Conservation (phyloP, 2,329 filamentous ascomycete genomes). For the Colletotrichum euphorbiae region DNA sequence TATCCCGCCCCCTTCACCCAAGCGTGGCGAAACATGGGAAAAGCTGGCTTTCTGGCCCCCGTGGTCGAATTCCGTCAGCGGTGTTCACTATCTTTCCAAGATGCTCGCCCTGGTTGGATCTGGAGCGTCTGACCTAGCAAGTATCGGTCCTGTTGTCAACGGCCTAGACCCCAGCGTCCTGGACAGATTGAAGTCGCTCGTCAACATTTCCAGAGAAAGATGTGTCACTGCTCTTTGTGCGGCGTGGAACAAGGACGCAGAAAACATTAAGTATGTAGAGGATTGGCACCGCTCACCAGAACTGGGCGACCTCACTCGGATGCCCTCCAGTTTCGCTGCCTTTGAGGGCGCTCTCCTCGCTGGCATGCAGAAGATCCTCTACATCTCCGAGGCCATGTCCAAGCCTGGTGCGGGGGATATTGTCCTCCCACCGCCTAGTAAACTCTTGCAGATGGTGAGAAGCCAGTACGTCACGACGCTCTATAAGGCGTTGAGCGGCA, state of each 20-base stretch:
- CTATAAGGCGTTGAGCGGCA: conserved; percentile 92
- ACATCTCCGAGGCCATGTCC: conserved; percentile 85
- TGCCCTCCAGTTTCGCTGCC: conserved; percentile 86
- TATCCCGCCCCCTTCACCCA: conserved; percentile 80
- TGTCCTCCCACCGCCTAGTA: conserved; percentile 84
- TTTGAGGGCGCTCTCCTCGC: conserved; percentile 86
- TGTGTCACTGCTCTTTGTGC: conserved; percentile 87
- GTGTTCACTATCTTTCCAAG: conserved; percentile 88
- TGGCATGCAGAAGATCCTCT: conserved; percentile 95
- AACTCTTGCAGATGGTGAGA: conserved; percentile 89
- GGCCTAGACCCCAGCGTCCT: conserved; percentile 65
- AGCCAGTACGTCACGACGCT: conserved; percentile 93
- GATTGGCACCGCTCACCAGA: conserved; percentile 91
- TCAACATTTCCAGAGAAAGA: conserved; percentile 84
- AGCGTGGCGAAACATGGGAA: conserved; percentile 87
- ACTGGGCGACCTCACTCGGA: conserved; percentile 86
- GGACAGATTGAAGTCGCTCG: conserved; percentile 80
- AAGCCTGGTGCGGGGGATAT: conserved; percentile 81
- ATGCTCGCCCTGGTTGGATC: conserved; percentile 86
- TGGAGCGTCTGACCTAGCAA: conserved; percentile 86
- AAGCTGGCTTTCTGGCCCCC: conserved; percentile 97
- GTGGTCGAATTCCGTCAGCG: conserved; percentile 89
- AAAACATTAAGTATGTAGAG: conserved; percentile 91
- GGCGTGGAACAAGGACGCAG: conserved; percentile 93
- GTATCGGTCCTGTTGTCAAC: conserved; percentile 73